Conservation (phyloP, 2,329 filamentous ascomycete genomes). For the Botryotinia convoluta region DNA sequence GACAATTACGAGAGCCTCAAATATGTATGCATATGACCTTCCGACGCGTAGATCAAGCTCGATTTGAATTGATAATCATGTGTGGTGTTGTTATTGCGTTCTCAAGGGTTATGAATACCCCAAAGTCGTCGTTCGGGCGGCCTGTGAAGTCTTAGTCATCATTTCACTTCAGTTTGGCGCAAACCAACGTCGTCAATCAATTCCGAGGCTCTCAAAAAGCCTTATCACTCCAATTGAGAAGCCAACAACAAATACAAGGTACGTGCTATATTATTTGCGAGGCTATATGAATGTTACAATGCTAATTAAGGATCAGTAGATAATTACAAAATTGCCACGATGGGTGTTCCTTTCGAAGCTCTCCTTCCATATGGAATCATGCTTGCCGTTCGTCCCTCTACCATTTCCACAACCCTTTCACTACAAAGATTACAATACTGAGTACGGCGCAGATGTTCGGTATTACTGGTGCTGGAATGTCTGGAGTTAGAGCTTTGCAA, state of each 20-base stretch:
- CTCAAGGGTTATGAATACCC: constrained; percentile 20
- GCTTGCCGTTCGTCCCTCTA: constrained; percentile 37
- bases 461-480: constrained; percentile 41
- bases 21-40: constrained; percentile 29
- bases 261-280: constrained; percentile 11
- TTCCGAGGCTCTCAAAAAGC: constrained; percentile 12
- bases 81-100: constrained; percentile 33
- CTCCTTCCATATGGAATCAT: constrained; percentile 44
- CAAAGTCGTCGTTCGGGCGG: constrained; percentile 28
- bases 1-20: constrained; percentile 28
- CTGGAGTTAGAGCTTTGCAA: constrained; percentile 41
- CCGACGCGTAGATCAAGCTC: constrained; percentile 38
- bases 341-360: constrained; percentile 45
- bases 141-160: constrained; percentile 25
- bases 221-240: constrained; percentile 26
- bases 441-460: constrained; percentile 42
- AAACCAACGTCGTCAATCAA: constrained; percentile 30
- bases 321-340: constrained; percentile 33
- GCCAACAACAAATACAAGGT: constrained; percentile 29
- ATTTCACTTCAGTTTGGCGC: constrained; percentile 16
- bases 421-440: constrained; percentile 22
- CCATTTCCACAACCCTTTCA: neutral
- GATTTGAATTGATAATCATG: constrained; percentile 30
- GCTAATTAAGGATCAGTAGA: constrained; percentile 26
- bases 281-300: neutral